Evolutionary conservation across 352 stramenopile genomes (phyloP).

Genomic region (Globisporangium cylindrosporum): DNA sequence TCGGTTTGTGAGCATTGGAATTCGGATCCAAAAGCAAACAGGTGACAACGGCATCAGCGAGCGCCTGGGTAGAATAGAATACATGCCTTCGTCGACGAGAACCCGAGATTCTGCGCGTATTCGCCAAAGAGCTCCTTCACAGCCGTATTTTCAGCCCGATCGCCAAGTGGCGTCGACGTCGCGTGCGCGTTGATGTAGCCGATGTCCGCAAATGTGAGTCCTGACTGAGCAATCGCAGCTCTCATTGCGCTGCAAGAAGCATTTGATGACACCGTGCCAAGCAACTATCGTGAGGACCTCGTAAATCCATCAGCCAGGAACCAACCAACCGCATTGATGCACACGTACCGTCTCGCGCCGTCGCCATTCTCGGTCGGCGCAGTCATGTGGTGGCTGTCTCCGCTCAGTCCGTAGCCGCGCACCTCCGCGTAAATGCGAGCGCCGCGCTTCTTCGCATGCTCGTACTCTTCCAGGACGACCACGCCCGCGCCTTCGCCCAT

Average conservation of each 20-base stretch:
- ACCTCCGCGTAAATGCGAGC: constrained; percentile 95
- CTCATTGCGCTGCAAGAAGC: constrained; percentile 82
- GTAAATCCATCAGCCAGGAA: background rate
- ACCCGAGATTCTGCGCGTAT: constrained; percentile 44
- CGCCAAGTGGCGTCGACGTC: constrained; percentile 96
- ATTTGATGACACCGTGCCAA: constrained; percentile 47
- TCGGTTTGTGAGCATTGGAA: background rate
- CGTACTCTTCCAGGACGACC: constrained; percentile 78
- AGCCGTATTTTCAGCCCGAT: constrained; percentile 92
- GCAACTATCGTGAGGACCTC: background rate
- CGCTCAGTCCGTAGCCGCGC: constrained; percentile 92
- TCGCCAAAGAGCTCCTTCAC: constrained; percentile 87
- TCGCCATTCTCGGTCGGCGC: constrained; percentile 65
- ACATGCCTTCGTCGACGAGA: constrained; percentile 82
- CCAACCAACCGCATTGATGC: background rate
- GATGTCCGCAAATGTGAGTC: constrained; percentile 78
- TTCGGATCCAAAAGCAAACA: background rate
- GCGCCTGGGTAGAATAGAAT: background rate
- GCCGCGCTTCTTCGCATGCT: constrained; percentile 91
- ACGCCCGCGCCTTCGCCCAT: constrained; percentile 89
- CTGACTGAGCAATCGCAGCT: constrained; percentile 82
- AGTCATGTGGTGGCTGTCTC: constrained; percentile 95
- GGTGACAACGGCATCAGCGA: background rate
- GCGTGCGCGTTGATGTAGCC: constrained; percentile 98
- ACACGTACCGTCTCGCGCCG: constrained; percentile 45